Conservation (phyloP, 352 stramenopile genomes). For the Peronospora tabacina region DNA sequence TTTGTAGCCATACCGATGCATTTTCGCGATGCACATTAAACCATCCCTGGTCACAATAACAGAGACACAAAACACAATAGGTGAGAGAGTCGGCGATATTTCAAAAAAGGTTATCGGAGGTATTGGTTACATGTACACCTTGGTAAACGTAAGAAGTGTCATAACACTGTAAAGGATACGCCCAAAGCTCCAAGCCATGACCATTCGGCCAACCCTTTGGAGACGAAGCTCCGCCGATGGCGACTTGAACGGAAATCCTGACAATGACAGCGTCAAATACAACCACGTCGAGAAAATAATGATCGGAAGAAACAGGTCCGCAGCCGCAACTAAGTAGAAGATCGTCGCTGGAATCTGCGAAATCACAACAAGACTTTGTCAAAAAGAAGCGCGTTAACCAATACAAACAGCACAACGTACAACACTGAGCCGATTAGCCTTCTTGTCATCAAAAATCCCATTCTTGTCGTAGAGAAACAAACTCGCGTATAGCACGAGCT, state of each 20-base stretch:
- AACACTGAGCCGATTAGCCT: constrained; percentile 59
- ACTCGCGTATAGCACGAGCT: constrained; percentile 84
- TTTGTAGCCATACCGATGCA: constrained; percentile 37
- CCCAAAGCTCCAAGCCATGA: constrained; percentile 78
- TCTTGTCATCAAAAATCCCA: constrained; percentile 72
- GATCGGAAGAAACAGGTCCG: constrained; percentile 82
- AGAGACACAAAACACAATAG: background rate
- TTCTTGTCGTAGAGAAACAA: constrained; percentile 83
- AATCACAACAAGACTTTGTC: background rate
- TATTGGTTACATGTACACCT: constrained; percentile 28
- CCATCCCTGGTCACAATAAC: constrained; percentile 46
- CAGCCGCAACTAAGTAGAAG: constrained; percentile 75
- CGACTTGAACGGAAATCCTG: constrained; percentile 83
- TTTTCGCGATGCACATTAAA: constrained; percentile 72
- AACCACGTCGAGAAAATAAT: constrained; percentile 87
- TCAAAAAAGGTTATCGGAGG: background rate
- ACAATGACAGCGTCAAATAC: constrained; percentile 84
- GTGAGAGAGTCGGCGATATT: background rate
- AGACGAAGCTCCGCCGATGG: constrained; percentile 47
- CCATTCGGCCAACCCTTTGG: constrained; percentile 47
- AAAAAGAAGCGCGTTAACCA: background rate
- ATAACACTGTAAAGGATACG: constrained; percentile 86
- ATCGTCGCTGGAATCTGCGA: constrained; percentile 65
- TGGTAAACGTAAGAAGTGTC: constrained; percentile 81
- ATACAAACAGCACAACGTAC: constrained; percentile 24